Percentiles rank a stretch among this genome's conserved stretches.
Evolutionary conservation across 495 filamentous ascomycete genomes (phyloP).

Genomic region (Penicillium chermesinum): DNA sequence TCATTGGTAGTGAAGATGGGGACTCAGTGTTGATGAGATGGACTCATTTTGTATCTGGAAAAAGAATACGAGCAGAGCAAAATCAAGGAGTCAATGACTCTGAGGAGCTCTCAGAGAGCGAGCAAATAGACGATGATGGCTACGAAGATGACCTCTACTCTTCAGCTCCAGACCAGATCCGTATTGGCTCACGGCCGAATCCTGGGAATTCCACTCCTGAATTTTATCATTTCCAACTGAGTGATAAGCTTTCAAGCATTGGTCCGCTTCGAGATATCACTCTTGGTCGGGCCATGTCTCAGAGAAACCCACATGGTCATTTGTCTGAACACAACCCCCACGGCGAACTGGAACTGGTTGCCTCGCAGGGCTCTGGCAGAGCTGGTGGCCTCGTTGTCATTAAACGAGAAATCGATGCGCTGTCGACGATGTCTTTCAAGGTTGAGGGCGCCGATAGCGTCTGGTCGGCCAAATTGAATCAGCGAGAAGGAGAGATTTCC

Average conservation of each 20-base stretch:
- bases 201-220: constrained; percentile 32
- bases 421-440: constrained; percentile 53
- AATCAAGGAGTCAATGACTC: constrained; percentile 47
- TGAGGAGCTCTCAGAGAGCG: constrained; percentile 37
- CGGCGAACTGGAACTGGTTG: constrained; percentile 64
- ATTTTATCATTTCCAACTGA: constrained; percentile 66
- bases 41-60: constrained; percentile 52
- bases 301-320: neutral
- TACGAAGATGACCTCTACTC: constrained; percentile 74
- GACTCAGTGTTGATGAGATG: constrained; percentile 80
- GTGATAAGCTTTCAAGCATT: constrained; percentile 71
- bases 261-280: constrained; percentile 72
- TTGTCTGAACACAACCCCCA: constrained; percentile 31
- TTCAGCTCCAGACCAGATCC: constrained; percentile 32
- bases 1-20: constrained; percentile 79
- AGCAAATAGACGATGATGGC: constrained; percentile 59
- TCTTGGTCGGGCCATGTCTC: constrained; percentile 45
- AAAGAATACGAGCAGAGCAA: constrained; percentile 41
- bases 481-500: constrained; percentile 8
- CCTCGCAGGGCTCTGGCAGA: constrained; percentile 61
- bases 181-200: constrained; percentile 14
- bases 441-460: constrained; percentile 30
- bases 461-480: constrained; percentile 31
- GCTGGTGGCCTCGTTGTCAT: constrained; percentile 69
- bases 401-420: constrained; percentile 66